Evolutionary conservation across 257 asterid species (phyloP), one percentile per base, ranked within the genome.

Genomic region (Fraxinus excelsior): DNA sequence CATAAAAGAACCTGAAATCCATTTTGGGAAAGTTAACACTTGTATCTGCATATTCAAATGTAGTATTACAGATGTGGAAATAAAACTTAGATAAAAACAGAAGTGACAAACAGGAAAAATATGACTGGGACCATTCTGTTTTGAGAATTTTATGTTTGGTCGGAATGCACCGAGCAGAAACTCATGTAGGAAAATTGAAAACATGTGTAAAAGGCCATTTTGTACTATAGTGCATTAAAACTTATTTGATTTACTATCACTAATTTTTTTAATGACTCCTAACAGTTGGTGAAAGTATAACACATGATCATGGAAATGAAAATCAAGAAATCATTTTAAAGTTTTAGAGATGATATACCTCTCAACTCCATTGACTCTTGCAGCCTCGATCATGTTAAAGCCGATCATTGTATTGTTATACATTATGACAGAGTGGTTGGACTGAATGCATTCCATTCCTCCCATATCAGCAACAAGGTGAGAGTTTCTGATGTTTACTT

Each of bases 381-480:
- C 89, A 14, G 97, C 97, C 87, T 92, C 97, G 34, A 92, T 89
- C 97, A 92, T 90, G 85, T 89, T 92, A 74, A 92, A 90, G 81
- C 97, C 90, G 84, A 92, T 92, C 97, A 90, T 90, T 0, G 97
- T 92, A 78, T 92, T 92, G 85, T 92, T 92, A 70, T 92, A 92
- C 97, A 92, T 92, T 69, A 92, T 92, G 74, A 92, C 96, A 2
- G 94, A 89, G 86, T 92, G 97, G 81, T 92, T 92, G 2, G 97
- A 92, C 87, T 92, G 97, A 70, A 92, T 92, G 82, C 90, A 92
- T 18, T 96, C 97, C 97, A 90, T 92, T n/a, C 94, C 97, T 56
- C 97, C 97, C 97, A 92, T 92, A 76, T 92, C 97, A 25, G 96
- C 97, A 49, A 96, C 97, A 53, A 92, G 94, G 82, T 92, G n/a